phyloP scores from a whole-genome alignment of 2,329 filamentous ascomycete species.

The Fusarium kyushuense region DNA sequence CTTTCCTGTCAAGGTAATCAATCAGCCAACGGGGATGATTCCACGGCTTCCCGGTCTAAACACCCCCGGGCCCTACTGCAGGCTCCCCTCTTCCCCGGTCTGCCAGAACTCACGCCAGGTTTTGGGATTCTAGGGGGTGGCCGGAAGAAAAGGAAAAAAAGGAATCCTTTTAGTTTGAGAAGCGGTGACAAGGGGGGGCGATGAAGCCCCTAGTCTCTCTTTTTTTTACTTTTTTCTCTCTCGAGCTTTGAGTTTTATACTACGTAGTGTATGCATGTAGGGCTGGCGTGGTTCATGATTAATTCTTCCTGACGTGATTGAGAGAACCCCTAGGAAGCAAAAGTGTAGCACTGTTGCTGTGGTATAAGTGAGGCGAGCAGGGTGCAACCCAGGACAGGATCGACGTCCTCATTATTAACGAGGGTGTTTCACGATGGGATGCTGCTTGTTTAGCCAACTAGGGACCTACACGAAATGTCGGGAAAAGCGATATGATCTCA shows the following conservation, averaged over 20 bases:
- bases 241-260: background rate
- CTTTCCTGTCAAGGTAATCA: constrained; percentile 5
- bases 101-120: constrained; percentile 1
- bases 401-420: constrained; percentile 20
- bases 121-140: constrained; percentile 12
- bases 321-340: background rate
- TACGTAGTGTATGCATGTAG: constrained; percentile 9
- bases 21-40: constrained; percentile 37
- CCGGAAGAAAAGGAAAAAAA: background rate
- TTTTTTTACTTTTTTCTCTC: background rate
- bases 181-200: constrained; percentile 25
- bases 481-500: constrained; percentile 29
- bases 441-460: constrained; percentile 21
- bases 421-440: constrained; percentile 19
- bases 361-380: constrained; percentile 29
- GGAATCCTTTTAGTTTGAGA: constrained; percentile 22
- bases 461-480: constrained; percentile 20
- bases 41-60: constrained; percentile 33
- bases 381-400: constrained; percentile 32
- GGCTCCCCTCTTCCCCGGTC: constrained; percentile 31
- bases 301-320: constrained; percentile 25
- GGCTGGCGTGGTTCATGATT: constrained; percentile 15
- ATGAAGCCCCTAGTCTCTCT: background rate
- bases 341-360: constrained; percentile 5
- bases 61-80: constrained; percentile 39